A percentile compares a stretch with the other conserved stretches of the same genome.
Conservation (phyloP, 805 yeast genomes). For the Kurtzmaniella fragi region DNA sequence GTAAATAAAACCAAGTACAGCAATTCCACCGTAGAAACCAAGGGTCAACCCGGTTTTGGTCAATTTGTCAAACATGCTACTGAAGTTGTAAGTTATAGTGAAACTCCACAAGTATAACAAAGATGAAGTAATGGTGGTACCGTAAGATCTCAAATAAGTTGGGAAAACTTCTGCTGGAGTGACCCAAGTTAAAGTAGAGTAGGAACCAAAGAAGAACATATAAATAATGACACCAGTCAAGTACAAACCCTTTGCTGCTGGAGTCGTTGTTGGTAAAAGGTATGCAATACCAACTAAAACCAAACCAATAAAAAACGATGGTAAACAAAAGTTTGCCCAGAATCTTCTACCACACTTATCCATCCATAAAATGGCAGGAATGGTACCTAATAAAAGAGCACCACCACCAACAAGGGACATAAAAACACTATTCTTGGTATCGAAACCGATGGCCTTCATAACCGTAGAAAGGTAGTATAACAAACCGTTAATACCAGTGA, state of each 20-base stretch:
- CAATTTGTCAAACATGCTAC: slow-evolving; percentile 50
- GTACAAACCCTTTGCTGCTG: slow-evolving; percentile 55
- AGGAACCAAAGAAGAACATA: slow-evolving; percentile 63
- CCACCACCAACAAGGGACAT: slow-evolving; percentile 73
- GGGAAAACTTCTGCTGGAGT: slow-evolving; percentile 62
- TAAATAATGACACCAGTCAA: slow-evolving; percentile 59
- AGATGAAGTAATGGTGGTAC: slow-evolving; percentile 58
- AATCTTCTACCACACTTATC: slow-evolving; percentile 53
- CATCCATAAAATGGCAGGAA: slow-evolving; percentile 59
- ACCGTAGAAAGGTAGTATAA: slow-evolving; percentile 60
- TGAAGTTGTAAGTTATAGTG: slow-evolving; percentile 61
- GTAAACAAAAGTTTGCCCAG: slow-evolving; percentile 51
- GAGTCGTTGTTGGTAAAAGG: slow-evolving; percentile 28
- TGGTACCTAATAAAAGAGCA: slow-evolving; percentile 55
- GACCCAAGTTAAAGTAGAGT: slow-evolving; percentile 66
- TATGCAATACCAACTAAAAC: slow-evolving; percentile 58
- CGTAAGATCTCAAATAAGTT: slow-evolving; percentile 53
- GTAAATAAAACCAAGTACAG: slow-evolving; percentile 50
- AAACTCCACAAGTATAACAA: slow-evolving; percentile 58
- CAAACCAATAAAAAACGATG: slow-evolving; percentile 57
- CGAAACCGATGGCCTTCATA: slow-evolving; percentile 53
- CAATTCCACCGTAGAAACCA: slow-evolving; percentile 67
- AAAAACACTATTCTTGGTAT: slow-evolving; percentile 46
- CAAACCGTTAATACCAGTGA: slow-evolving; percentile 65
- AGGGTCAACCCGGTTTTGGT: slow-evolving; percentile 58